Conservation (phyloP, 805 yeast species). For the Pichia exigua region DNA sequence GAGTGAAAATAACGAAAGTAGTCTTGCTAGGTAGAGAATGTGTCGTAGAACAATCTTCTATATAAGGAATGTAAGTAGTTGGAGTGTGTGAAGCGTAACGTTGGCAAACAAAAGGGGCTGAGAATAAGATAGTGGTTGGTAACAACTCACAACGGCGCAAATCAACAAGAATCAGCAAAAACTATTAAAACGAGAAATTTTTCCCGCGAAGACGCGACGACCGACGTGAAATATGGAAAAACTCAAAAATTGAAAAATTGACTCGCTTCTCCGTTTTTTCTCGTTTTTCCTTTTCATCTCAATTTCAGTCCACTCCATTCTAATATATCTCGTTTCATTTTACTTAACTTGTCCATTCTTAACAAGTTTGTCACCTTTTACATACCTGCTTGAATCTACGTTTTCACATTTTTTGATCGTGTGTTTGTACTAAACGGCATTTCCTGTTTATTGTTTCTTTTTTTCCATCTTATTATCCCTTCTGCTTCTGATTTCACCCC, state of each 20-base stretch:
- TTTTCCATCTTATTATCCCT: not conserved
- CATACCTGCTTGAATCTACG: not conserved
- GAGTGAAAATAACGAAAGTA: not conserved
- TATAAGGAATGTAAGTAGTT: conserved; percentile 25
- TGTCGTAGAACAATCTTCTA: not conserved
- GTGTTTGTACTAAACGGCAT: not conserved
- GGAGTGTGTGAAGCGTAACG: conserved; percentile 18
- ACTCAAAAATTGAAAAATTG: too few relatives aligned
- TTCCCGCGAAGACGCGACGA: not conserved
- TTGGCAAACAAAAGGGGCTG: not conserved
- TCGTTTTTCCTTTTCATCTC: not conserved
- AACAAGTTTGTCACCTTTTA: not conserved
- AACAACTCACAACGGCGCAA: not conserved
- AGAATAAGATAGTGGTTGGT: not conserved
- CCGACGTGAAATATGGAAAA: not conserved
- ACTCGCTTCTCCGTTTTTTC: not conserved
- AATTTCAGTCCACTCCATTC: not conserved
- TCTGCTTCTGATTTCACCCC: not conserved
- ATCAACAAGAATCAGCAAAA: not conserved
- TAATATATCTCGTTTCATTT: not conserved
- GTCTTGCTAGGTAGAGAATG: not conserved
- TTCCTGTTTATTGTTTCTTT: not conserved
- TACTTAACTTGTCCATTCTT: not conserved
- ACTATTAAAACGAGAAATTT: too few relatives aligned
- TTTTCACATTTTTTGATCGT: not conserved